Conservation (phyloP, 75 land plant species). For the Sequoia sempervirens region DNA sequence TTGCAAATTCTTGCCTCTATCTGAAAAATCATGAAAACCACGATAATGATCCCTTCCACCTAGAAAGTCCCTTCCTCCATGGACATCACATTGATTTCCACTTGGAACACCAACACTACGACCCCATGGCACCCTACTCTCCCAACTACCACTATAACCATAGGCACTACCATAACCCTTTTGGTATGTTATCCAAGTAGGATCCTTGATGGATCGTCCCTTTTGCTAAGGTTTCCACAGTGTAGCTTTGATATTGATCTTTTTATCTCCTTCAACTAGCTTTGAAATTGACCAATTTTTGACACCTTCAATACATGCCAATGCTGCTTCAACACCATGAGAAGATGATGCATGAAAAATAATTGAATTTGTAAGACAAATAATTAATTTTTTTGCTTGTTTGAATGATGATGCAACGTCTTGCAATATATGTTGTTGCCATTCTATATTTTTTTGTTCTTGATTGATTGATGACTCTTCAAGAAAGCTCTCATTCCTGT, state of each 20-base stretch:
- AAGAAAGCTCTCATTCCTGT: background rate
- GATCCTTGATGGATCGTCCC: conserved; percentile 13
- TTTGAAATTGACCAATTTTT: too few species aligned
- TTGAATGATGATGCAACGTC: too few species aligned
- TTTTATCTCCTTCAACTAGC: conserved; percentile 38
- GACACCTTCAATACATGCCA: too few species aligned
- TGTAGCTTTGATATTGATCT: conserved; percentile 34
- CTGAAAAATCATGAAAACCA: background rate
- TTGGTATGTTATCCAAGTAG: conserved; percentile 23
- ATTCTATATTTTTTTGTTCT: conserved; percentile 5
- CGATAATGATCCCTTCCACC: background rate
- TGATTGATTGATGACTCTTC: background rate
- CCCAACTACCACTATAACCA: background rate
- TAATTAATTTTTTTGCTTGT: too few species aligned
- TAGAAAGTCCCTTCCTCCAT: too few species aligned
- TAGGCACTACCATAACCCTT: conserved; percentile 10
- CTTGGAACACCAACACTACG: background rate
- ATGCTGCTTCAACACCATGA: too few species aligned
- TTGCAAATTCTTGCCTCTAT: background rate
- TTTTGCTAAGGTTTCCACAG: conserved; percentile 31
- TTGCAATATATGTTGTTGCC: too few species aligned
- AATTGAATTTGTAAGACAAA: too few species aligned
- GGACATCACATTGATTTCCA: background rate
- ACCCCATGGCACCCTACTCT: background rate
- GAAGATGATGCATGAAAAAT: too few species aligned